phyloP scores from a whole-genome alignment of 2,329 filamentous ascomycete genomes.

The Orbilia ellipsospora region DNA sequence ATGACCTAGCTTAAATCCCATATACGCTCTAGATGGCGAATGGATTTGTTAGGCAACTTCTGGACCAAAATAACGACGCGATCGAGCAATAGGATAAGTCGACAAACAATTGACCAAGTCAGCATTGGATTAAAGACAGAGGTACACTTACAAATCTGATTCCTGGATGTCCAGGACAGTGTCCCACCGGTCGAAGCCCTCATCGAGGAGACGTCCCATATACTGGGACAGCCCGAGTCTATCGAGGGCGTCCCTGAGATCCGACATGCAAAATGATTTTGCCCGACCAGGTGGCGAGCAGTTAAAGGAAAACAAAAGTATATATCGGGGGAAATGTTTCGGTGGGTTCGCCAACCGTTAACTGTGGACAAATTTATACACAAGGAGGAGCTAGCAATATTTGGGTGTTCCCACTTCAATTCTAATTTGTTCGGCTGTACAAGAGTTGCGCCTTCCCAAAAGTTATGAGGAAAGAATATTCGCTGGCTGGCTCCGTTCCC shows the following conservation, averaged over 20 bases:
- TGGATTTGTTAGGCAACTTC: slow-evolving; percentile 32
- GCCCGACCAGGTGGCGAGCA: slow-evolving; percentile 24
- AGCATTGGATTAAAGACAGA: slow-evolving; percentile 17
- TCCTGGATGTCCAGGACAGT: slow-evolving; percentile 86
- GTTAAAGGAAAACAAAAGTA: slow-evolving; percentile 17
- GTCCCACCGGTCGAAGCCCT: slow-evolving; percentile 87
- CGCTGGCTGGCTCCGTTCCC: slow-evolving; percentile 36
- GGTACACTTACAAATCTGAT: slow-evolving; percentile 75
- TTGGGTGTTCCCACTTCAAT: slow-evolving; percentile 37
- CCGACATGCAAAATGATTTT: slow-evolving; percentile 68
- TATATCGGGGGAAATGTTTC: slow-evolving; percentile 32
- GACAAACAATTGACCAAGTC: neutral
- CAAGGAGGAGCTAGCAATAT: slow-evolving; percentile 53
- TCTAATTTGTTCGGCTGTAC: slow-evolving; percentile 42
- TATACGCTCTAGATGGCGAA: slow-evolving; percentile 62
- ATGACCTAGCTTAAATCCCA: slow-evolving; percentile 83
- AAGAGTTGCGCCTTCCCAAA: slow-evolving; percentile 55
- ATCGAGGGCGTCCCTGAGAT: slow-evolving; percentile 74
- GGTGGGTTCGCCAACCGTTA: slow-evolving; percentile 34
- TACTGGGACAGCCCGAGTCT: slow-evolving; percentile 84
- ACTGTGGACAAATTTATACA: slow-evolving; percentile 54
- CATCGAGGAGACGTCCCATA: slow-evolving; percentile 76
- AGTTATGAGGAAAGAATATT: slow-evolving; percentile 29
- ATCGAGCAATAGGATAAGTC: slow-evolving; percentile 24
- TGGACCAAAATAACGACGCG: slow-evolving; percentile 29